phyloP scores from a whole-genome alignment of 2,329 filamentous ascomycete genomes.

The Penicillium sp. region DNA sequence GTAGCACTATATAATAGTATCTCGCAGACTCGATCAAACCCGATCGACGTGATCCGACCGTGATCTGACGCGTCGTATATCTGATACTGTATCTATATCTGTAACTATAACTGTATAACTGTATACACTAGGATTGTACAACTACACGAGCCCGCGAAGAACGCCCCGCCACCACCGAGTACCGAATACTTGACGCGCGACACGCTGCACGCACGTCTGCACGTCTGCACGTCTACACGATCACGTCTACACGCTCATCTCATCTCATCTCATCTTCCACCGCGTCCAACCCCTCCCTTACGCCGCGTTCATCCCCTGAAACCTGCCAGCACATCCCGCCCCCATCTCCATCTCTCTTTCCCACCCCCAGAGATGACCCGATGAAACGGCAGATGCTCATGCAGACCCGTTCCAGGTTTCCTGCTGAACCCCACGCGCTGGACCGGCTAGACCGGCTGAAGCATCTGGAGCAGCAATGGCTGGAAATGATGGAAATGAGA shows the following conservation, averaged over 20 bases:
- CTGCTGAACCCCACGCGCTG: background rate
- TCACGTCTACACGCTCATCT: background rate
- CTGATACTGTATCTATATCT: too few relatives aligned
- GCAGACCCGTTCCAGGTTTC: background rate
- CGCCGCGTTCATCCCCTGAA: conserved; percentile 1
- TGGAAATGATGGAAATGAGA: background rate
- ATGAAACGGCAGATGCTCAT: conserved; percentile 1
- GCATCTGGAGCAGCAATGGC: background rate
- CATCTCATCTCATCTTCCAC: background rate
- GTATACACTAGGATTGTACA: too few relatives aligned
- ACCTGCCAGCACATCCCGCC: conserved; percentile 4
- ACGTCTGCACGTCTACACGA: background rate
- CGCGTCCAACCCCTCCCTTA: conserved; percentile 1
- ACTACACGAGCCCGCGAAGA: background rate
- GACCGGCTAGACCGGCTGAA: too few relatives aligned
- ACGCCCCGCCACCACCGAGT: background rate
- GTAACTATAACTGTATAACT: too few relatives aligned
- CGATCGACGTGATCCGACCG: background rate
- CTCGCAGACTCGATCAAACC: background rate
- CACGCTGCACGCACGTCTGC: background rate
- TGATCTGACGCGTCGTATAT: too few relatives aligned
- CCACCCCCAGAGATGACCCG: background rate
- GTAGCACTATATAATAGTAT: background rate
- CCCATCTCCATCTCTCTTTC: background rate
- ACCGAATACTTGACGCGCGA: conserved; percentile 3